Evolutionary conservation across 1,284 basidiomycete genomes (phyloP), one percentile per base, ranked within the genome.

Genomic region (Microbotryum silenes-acaulis): DNA sequence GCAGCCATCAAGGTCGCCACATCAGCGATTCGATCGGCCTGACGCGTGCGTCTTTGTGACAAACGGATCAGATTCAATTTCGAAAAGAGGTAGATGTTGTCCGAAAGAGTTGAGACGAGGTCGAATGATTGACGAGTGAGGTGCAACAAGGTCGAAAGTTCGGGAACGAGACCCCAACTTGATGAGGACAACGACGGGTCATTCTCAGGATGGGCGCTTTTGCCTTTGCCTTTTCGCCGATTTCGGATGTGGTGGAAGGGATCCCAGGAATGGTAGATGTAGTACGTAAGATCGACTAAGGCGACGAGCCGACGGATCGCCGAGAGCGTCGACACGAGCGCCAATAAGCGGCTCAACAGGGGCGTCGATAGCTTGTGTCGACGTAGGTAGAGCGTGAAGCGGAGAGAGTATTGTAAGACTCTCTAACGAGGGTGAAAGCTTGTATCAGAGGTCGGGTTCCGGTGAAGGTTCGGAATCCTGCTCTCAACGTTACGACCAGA

Each of bases 1-100:
- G 59, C 51, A 0, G 53, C 25, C n/a, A 44, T 29, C 20, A 67
- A 51, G 1, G 60, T 49, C 2, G 56, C 31, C 9, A 37, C 7
- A 29, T 67, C 65, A 7, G 55, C 48, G 0, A 48, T 1, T 25
- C 49, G 56, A 53, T 67, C 65, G 23, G 48, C 46, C 4, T 49
- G 27, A 6, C 47, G 44, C 1, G 63, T 49, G 4, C 12, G 10
- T 3, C 37, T 42, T 6, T 14, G 6, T 2, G 54, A 51, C 44
- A 62, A 23, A 0, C 48, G 57, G 14, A 62, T 10, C 47, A 67
- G 42, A 1, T 57, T 21, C 7, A 67, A 21, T 12, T 56, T 51
- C 1, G 52, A 29, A 21, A 59, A 54, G 25, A 67, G 60, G 56
- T 57, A 67, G n/a, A 62, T 8, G 52, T 64, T 64, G 56, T 62